A percentile compares a stretch with the other conserved stretches of the same genome.
These are phyloP conservation scores for Aspergillus sclerotialis DNA, from an alignment of 2,329 filamentous ascomycete genomes.

Conservation along the genomic window DNA sequence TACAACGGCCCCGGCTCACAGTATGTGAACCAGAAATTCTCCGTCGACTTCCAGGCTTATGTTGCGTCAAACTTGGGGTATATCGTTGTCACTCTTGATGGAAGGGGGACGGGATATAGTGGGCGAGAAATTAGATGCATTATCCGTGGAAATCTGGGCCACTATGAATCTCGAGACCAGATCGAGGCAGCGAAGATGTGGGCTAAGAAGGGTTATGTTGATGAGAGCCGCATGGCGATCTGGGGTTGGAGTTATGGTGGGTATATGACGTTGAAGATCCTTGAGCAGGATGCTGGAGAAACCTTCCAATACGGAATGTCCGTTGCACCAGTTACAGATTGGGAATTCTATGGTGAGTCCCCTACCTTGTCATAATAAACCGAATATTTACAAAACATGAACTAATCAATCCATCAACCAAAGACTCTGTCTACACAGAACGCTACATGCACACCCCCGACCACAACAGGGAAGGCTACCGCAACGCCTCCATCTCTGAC, in stretches of 20 bases:
- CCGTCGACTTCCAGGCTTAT: conserved; percentile 84
- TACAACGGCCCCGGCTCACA: conserved; percentile 96
- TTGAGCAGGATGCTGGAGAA: conserved; percentile 80
- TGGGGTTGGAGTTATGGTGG: conserved; percentile 99
- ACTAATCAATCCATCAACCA: conserved; percentile 1
- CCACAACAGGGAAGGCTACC: conserved; percentile 71
- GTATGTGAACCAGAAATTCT: conserved; percentile 70
- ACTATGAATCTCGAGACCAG: conserved; percentile 81
- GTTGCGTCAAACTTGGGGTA: conserved; percentile 81
- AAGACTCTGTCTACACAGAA: conserved; percentile 33
- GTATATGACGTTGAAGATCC: conserved; percentile 88
- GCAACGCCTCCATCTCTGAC: conserved; percentile 66
- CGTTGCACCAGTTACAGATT: conserved; percentile 96
- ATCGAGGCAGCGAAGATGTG: conserved; percentile 84
- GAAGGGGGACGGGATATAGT: conserved; percentile 83
- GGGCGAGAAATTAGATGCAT: conserved; percentile 77
- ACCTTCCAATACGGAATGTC: conserved; percentile 98
- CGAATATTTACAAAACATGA: conserved; percentile 2
- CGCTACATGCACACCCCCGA: conserved; percentile 96
- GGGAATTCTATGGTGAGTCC: conserved; percentile 70
- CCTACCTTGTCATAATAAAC: background rate
- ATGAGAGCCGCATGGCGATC: conserved; percentile 74
- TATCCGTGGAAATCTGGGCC: conserved; percentile 74
- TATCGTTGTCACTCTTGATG: conserved; percentile 89
- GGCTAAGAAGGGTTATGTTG: conserved; percentile 74